These are phyloP conservation scores for Pythium chondricola DNA, from an alignment of 352 stramenopile genomes.

Conservation along the genomic window DNA sequence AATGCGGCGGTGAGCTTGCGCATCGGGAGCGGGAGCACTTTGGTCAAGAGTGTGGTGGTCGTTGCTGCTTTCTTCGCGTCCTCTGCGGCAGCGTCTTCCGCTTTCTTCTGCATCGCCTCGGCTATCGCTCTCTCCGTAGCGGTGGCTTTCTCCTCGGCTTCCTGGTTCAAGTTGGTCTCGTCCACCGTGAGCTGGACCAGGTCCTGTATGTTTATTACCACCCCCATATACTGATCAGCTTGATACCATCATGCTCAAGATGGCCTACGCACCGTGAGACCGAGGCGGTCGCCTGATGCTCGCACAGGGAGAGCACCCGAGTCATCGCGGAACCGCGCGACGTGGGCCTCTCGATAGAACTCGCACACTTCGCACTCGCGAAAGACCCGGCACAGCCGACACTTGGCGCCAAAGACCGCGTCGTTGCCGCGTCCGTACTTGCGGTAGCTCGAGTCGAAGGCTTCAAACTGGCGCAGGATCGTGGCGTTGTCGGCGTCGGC, in stretches of 20 bases:
- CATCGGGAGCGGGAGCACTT: slow-evolving; percentile 6
- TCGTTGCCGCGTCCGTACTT: slow-evolving; percentile 52
- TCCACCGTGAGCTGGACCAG: slow-evolving; percentile 42
- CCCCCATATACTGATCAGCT: no score
- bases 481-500: slow-evolving; percentile 88
- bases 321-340: slow-evolving; percentile 16
- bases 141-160: slow-evolving; percentile 28
- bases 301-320: slow-evolving; percentile 17
- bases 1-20: slow-evolving; percentile 6
- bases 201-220: no score
- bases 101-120: not conserved
- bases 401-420: slow-evolving; percentile 24
- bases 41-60: slow-evolving; percentile 1
- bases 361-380: slow-evolving; percentile 86
- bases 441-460: slow-evolving; percentile 76
- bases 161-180: slow-evolving; percentile 31
- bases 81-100: not conserved
- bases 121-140: slow-evolving; percentile 5
- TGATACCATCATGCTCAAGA: no score
- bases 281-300: slow-evolving; percentile 43
- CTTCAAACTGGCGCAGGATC: slow-evolving; percentile 87
- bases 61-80: not conserved
- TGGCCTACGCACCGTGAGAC: slow-evolving; percentile 39
- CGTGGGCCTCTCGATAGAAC: slow-evolving; percentile 47
- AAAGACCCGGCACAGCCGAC: slow-evolving; percentile 77